Percentiles rank a stretch among this genome's conserved stretches.
phyloP scores from a whole-genome alignment of 2,329 filamentous ascomycete species.

The Ambrosiella cleistominuta region DNA sequence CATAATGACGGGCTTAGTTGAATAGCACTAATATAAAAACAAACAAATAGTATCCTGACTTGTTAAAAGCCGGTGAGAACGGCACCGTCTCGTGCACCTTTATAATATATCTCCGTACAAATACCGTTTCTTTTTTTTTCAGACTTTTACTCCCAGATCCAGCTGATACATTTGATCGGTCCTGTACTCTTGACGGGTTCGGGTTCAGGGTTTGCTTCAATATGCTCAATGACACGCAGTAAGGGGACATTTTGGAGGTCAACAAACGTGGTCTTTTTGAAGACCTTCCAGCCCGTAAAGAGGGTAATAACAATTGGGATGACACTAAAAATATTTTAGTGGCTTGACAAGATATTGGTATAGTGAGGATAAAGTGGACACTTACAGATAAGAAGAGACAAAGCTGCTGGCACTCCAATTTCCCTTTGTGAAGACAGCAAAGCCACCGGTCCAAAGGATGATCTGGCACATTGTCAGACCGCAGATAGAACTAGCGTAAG shows the following conservation, averaged over 20 bases:
- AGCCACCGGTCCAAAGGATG: constrained; percentile 54
- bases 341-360: neutral
- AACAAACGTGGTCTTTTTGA: constrained; percentile 42
- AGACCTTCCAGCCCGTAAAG: constrained; percentile 47
- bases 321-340: constrained; percentile 25
- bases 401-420: constrained; percentile 40
- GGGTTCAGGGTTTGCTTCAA: constrained; percentile 7
- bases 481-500: constrained; percentile 39
- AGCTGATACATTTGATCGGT: constrained; percentile 8
- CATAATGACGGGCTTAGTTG: constrained; percentile 8
- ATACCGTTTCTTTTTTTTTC: neutral
- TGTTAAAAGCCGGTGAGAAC: constrained; percentile 3
- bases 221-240: constrained; percentile 31
- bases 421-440: constrained; percentile 41
- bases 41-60: constrained; percentile 3
- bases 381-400: constrained; percentile 45
- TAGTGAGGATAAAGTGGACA: constrained; percentile 11
- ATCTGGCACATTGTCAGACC: constrained; percentile 43
- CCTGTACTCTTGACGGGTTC: constrained; percentile 2
- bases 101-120: neutral
- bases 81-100: too few relatives aligned
- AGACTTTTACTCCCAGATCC: constrained; percentile 10
- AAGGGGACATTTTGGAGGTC: constrained; percentile 34
- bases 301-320: constrained; percentile 39
- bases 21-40: constrained; percentile 10